Percentiles rank a stretch among this genome's conserved stretches.
These are phyloP conservation scores for Yarrowia keelungensis DNA, from an alignment of 805 yeast species.

Conservation along the genomic window DNA sequence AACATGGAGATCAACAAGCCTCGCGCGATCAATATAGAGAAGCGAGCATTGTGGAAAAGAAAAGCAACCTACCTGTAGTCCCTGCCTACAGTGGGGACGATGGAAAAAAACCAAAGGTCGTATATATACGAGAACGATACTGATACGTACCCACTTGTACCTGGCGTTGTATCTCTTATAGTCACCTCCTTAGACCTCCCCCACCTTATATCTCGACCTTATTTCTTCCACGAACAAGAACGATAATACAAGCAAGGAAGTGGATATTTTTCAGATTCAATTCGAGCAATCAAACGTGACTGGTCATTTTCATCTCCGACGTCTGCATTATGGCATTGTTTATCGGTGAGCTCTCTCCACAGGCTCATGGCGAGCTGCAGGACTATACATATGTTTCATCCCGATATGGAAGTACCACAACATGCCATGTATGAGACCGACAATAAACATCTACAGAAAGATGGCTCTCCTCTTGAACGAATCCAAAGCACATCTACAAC, in stretches of 20 bases:
- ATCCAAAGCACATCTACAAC: conserved; percentile 16
- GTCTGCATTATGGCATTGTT: conserved; percentile 18
- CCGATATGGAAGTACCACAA: conserved; percentile 22
- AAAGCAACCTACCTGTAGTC: not conserved
- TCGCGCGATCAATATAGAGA: conserved; percentile 8
- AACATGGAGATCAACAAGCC: conserved; percentile 15
- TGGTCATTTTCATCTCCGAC: conserved; percentile 1
- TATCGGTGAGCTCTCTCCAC: not conserved
- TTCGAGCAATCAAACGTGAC: not conserved
- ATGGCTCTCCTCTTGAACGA: not conserved
- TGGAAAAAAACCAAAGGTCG: too few relatives aligned
- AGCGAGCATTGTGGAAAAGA: not conserved
- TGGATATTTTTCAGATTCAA: too few relatives aligned
- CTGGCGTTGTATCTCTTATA: too few relatives aligned
- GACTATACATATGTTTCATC: conserved; percentile 12
- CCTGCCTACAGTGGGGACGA: too few relatives aligned
- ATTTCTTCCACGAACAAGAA: too few relatives aligned
- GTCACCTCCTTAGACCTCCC: too few relatives aligned
- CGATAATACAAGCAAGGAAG: too few relatives aligned
- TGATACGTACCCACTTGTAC: too few relatives aligned
- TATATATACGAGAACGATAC: too few relatives aligned
- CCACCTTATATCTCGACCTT: too few relatives aligned
- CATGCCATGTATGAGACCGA: conserved; percentile 11
- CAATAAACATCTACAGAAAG: conserved; percentile 22
- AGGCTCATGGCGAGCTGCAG: conserved; percentile 9